Evolutionary conservation across 345 rosid genomes (phyloP).

Genomic region (Acer negundo): DNA sequence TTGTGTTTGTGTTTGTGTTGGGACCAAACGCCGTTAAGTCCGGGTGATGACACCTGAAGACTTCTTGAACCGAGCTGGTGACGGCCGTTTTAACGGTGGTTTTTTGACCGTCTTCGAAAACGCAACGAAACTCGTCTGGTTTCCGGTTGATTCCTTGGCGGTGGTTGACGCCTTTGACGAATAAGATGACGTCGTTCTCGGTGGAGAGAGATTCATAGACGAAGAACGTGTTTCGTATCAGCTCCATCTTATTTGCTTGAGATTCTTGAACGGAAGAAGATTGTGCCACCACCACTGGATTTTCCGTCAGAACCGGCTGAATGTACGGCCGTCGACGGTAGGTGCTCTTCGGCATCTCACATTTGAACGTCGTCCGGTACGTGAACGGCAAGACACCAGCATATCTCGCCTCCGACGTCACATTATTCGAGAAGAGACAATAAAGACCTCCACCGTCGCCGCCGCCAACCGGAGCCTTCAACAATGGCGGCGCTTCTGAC

Average conservation of each 20-base stretch:
- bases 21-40: constrained; percentile 26
- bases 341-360: constrained; percentile 48
- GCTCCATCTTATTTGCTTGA: constrained; percentile 28
- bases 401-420: constrained; percentile 52
- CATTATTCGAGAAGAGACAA: constrained; percentile 65
- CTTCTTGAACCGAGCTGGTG: constrained; percentile 80
- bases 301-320: constrained; percentile 52
- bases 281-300: constrained; percentile 4
- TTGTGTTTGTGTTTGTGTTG: constrained; percentile 15
- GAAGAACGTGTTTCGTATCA: constrained; percentile 52
- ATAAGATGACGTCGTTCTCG: constrained; percentile 66
- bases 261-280: constrained; percentile 1
- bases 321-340: constrained; percentile 52
- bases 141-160: constrained; percentile 54
- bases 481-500: constrained; percentile 15
- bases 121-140: constrained; percentile 55
- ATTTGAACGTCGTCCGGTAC: constrained; percentile 54
- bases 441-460: constrained; percentile 9
- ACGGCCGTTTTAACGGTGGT: constrained; percentile 54
- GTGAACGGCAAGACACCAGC: constrained; percentile 49
- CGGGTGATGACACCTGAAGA: constrained; percentile 75
- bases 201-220: constrained; percentile 79
- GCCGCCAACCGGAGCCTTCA: neutral
- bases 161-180: constrained; percentile 74
- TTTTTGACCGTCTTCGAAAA: constrained; percentile 43